Conservation (phyloP, 2,329 filamentous ascomycete genomes). For the Curvularia spicifera region DNA sequence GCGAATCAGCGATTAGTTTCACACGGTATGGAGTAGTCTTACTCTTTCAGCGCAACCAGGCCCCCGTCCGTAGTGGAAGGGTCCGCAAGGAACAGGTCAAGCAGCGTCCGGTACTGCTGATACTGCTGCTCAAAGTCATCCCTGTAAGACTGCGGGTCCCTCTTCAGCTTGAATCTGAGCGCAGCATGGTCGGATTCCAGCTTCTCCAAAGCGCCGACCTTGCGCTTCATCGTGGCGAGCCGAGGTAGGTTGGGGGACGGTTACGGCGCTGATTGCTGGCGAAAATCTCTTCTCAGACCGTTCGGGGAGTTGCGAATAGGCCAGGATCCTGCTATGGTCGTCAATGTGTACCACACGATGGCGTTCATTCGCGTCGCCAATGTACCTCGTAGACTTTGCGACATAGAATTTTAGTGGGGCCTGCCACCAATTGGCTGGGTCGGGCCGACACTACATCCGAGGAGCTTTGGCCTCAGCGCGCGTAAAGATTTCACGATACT, state of each 20-base stretch:
- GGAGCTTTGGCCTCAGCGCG: constrained; percentile 18
- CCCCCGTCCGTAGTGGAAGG: constrained; percentile 80
- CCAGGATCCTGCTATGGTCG: neutral
- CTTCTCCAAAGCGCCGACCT: constrained; percentile 92
- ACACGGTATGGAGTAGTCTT: neutral
- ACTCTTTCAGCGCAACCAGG: constrained; percentile 81
- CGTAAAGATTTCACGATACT: constrained; percentile 17
- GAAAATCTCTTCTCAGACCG: neutral
- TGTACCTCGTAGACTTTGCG: constrained; percentile 21
- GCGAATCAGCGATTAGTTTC: neutral
- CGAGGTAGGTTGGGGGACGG: neutral
- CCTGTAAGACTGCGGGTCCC: constrained; percentile 78
- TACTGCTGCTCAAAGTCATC: constrained; percentile 89
- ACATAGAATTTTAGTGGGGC: constrained; percentile 28
- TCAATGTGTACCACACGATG: neutral
- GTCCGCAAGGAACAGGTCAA: constrained; percentile 87
- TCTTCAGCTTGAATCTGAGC: constrained; percentile 75
- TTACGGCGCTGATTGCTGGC: neutral
- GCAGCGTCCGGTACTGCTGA: constrained; percentile 88
- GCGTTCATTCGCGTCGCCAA: neutral
- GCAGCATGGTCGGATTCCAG: constrained; percentile 78
- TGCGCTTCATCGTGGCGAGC: constrained; percentile 70
- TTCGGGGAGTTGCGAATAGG: neutral
- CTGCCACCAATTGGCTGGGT: constrained; percentile 16
- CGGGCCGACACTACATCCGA: constrained; percentile 24